Conservation (phyloP, 345 rosid species). For the Gossypium stocksii region DNA sequence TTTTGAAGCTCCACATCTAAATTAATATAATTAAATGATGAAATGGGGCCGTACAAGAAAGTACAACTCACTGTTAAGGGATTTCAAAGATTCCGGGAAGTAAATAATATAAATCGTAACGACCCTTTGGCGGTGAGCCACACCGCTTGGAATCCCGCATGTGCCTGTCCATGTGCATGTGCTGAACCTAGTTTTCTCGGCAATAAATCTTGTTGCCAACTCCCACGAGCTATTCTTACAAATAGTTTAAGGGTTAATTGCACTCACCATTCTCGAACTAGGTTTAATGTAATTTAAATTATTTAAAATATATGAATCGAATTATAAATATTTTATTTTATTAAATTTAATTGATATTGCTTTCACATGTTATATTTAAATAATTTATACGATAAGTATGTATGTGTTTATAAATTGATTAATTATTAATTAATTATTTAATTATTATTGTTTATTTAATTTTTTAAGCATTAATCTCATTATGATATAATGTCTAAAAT, state of each 20-base stretch:
- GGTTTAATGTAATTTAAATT: no score
- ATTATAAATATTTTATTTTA: no score
- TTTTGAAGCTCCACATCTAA: background rate
- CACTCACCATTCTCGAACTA: no score
- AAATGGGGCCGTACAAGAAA: background rate
- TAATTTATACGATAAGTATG: fast-evolving
- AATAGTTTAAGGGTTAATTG: no score
- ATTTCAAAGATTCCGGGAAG: background rate
- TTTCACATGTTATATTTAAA: no score
- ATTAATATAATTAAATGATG: no score
- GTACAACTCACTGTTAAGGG: background rate
- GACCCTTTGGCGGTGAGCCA: slow-evolving; percentile 2
- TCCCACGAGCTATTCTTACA: background rate
- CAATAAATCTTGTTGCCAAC: slow-evolving; percentile 3
- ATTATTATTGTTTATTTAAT: no score
- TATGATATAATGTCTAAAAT: fast-evolving
- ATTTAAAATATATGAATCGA: no score
- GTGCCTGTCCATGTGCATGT: background rate
- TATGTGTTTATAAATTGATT: no score
- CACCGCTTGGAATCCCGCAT: background rate
- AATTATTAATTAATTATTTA: no score
- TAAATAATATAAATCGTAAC: background rate
- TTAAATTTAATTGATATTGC: no score
- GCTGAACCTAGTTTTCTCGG: slow-evolving; percentile 12
- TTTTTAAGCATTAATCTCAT: no score